Evolutionary conservation across 1,284 basidiomycete species (phyloP).

Genomic region (Melampsora medusae): DNA sequence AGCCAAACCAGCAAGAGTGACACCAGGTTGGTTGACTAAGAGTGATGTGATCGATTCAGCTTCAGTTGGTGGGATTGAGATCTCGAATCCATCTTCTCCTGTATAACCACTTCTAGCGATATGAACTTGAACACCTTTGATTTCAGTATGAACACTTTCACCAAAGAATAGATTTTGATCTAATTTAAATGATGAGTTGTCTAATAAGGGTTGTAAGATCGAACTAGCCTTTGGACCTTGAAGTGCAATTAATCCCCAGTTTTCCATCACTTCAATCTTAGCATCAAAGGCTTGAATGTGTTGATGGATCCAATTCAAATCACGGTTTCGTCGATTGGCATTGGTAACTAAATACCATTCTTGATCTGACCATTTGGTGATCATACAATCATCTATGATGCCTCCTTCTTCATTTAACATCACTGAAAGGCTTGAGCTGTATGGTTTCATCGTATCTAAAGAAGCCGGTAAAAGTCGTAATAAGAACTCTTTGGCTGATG

Average conservation of each 20-base stretch:
- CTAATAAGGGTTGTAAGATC: conserved; percentile 47
- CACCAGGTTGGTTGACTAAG: conserved; percentile 65
- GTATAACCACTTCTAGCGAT: conserved; percentile 97
- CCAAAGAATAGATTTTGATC: conserved; percentile 74
- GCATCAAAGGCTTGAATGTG: conserved; percentile 69
- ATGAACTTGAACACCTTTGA: conserved; percentile 63
- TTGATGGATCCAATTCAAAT: conserved; percentile 72
- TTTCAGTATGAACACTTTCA: conserved; percentile 66
- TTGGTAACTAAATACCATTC: conserved; percentile 86
- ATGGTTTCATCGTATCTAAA: conserved; percentile 67
- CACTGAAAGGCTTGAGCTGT: conserved; percentile 70
- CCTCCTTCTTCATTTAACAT: conserved; percentile 84
- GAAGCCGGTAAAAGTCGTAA: conserved; percentile 70
- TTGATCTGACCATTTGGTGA: conserved; percentile 56
- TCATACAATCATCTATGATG: conserved; percentile 82
- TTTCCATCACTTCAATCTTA: conserved; percentile 65
- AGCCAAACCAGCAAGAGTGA: conserved; percentile 84
- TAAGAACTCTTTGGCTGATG: conserved; percentile 69
- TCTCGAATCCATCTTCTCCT: conserved; percentile 98
- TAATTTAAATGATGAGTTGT: conserved; percentile 72
- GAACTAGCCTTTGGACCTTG: conserved; percentile 63
- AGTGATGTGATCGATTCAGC: conserved; percentile 71
- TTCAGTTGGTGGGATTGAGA: conserved; percentile 79
- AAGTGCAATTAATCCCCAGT: conserved; percentile 83
- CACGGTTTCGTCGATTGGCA: conserved; percentile 78